A percentile compares a stretch with the other conserved stretches of the same genome.
phyloP scores from a whole-genome alignment of 1,284 basidiomycete species.

The Gyrodon tennesseensis region DNA sequence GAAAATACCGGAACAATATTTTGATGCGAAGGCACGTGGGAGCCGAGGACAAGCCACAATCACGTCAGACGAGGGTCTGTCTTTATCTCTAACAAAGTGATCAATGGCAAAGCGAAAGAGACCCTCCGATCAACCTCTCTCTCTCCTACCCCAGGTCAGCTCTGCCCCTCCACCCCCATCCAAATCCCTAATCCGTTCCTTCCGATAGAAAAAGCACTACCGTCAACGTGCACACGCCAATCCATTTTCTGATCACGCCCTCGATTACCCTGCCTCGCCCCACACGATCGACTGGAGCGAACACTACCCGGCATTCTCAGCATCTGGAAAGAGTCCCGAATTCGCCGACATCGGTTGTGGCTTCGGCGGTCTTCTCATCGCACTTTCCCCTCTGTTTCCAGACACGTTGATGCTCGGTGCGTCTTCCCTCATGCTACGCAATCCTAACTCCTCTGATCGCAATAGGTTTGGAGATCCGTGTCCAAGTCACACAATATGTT shows the following conservation, averaged over 20 bases:
- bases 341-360: constrained; percentile 98
- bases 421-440: constrained; percentile 37
- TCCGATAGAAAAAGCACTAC: constrained; percentile 87
- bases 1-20: constrained; percentile 37
- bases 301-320: constrained; percentile 78
- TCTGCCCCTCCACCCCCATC: not conserved
- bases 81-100: not conserved
- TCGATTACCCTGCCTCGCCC: constrained; percentile 88
- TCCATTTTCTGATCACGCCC: constrained; percentile 94
- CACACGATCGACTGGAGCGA: constrained; percentile 78
- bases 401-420: constrained; percentile 92
- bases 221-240: constrained; percentile 98
- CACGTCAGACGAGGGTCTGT: not conserved
- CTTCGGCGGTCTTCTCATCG: constrained; percentile 92
- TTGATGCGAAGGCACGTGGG: constrained; percentile 25
- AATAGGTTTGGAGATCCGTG: constrained; percentile 94
- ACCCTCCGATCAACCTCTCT: constrained; percentile 16
- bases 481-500: constrained; percentile 97
- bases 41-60: constrained; percentile 2
- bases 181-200: not conserved
- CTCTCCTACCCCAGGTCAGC: constrained; percentile 40
- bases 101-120: constrained; percentile 41
- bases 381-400: constrained; percentile 89
- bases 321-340: constrained; percentile 69
- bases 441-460: constrained; percentile 12